phyloP scores from a whole-genome alignment of 2,329 filamentous ascomycete genomes.

The Leptographium flavum region DNA sequence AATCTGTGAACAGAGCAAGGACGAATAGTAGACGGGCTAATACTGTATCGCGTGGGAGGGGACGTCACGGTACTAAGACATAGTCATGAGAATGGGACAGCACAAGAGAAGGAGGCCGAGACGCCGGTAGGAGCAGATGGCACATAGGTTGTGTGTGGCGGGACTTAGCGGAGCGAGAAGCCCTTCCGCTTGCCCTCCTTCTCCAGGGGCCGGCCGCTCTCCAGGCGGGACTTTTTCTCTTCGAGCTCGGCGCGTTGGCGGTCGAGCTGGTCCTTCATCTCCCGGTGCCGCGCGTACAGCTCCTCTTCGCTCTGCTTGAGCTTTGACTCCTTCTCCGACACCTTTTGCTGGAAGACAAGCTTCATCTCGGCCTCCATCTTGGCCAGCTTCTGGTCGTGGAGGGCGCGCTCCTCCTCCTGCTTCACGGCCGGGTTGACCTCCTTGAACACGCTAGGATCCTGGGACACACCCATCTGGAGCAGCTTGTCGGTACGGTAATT shows the following conservation, averaged over 20 bases:
- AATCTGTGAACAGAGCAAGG: constrained; percentile 23
- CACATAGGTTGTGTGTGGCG: not conserved
- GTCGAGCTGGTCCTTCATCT: constrained; percentile 99
- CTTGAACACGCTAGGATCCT: constrained; percentile 99
- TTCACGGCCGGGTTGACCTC: constrained; percentile 99
- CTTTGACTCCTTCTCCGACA: constrained; percentile 98
- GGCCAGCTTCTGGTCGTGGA: constrained; percentile 98
- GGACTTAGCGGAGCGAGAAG: constrained; percentile 86
- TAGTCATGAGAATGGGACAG: constrained; percentile 27
- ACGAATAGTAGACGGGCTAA: constrained; percentile 38
- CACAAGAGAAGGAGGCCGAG: constrained; percentile 9
- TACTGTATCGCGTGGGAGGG: constrained; percentile 28
- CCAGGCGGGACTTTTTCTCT: constrained; percentile 93
- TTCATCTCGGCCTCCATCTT: constrained; percentile 99
- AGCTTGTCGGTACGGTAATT: constrained; percentile 99
- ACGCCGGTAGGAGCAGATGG: not conserved
- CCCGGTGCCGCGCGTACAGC: constrained; percentile 90
- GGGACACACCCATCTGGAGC: constrained; percentile 92
- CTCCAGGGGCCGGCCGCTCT: constrained; percentile 89
- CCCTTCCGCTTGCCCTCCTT: constrained; percentile 99
- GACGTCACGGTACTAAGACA: constrained; percentile 42
- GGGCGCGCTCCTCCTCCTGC: constrained; percentile 94
- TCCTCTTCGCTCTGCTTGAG: constrained; percentile 99
- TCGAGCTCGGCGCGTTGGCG: constrained; percentile 88
- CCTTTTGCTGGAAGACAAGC: constrained; percentile 99